Evolutionary conservation across 1,284 basidiomycete species (phyloP).

Genomic region (Amylostereum areolatum): DNA sequence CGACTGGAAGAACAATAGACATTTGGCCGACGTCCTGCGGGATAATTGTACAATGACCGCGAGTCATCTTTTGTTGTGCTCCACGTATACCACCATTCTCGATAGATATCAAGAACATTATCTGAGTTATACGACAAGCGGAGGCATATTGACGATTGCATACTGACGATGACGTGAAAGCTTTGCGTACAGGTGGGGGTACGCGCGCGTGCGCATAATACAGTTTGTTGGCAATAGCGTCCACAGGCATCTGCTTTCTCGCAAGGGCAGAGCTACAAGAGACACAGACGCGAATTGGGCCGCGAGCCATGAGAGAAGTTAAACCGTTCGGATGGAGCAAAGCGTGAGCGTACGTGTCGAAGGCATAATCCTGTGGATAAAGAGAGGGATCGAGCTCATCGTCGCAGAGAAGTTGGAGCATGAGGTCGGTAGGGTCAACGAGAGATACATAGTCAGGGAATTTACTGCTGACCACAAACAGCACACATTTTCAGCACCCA

Average conservation of each 20-base stretch:
- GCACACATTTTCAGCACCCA: neutral
- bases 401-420: neutral
- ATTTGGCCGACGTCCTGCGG: neutral
- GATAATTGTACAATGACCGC: neutral
- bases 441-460: neutral
- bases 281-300: neutral
- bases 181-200: neutral
- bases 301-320: neutral
- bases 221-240: neutral
- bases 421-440: neutral
- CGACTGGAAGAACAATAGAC: neutral
- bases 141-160: neutral
- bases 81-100: neutral
- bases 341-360: neutral
- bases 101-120: neutral
- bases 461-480: neutral
- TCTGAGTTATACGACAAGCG: neutral
- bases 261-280: neutral
- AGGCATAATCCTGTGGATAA: neutral
- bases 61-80: neutral
- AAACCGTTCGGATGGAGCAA: neutral
- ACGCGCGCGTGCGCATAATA: neutral
- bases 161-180: neutral
- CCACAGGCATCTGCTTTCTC: neutral
- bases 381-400: neutral